Evolutionary conservation across 1,284 basidiomycete species (phyloP).

Genomic region (Exobasidium rhododendri): DNA sequence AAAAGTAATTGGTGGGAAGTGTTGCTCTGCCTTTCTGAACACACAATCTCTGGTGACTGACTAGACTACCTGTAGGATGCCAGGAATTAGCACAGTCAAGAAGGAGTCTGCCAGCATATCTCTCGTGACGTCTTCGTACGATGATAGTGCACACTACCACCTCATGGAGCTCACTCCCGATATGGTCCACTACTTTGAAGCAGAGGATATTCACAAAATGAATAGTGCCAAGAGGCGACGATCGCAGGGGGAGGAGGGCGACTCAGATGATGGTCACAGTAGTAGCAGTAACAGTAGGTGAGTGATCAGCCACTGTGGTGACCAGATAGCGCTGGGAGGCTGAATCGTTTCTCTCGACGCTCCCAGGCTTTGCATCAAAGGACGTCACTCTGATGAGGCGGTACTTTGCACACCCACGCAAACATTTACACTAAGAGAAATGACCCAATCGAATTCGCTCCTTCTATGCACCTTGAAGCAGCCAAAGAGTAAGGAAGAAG

Average conservation of each 20-base stretch:
- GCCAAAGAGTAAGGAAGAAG: neutral
- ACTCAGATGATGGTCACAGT: neutral
- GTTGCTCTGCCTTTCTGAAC: too few relatives aligned
- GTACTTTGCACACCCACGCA: slow-evolving; percentile 38
- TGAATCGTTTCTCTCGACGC: neutral
- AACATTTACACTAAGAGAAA: slow-evolving; percentile 44
- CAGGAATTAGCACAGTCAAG: neutral
- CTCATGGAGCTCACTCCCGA: slow-evolving; percentile 13
- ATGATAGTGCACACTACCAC: slow-evolving; percentile 6
- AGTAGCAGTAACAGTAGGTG: neutral
- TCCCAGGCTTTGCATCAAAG: slow-evolving; percentile 41
- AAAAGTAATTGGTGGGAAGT: too few relatives aligned
- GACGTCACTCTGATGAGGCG: slow-evolving; percentile 43
- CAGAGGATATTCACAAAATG: too few relatives aligned
- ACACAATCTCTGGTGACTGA: too few relatives aligned
- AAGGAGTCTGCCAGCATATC: neutral
- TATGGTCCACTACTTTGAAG: slow-evolving; percentile 4
- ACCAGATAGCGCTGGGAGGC: too few relatives aligned
- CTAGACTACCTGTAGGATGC: too few relatives aligned
- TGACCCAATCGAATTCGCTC: slow-evolving; percentile 47
- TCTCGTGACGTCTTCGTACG: neutral
- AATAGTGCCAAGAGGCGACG: too few relatives aligned
- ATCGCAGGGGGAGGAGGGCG: neutral
- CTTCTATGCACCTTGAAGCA: slow-evolving; percentile 35
- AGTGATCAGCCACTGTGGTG: too few relatives aligned